phyloP scores from a whole-genome alignment of 2,329 filamentous ascomycete species.

The Xylariomycetidae sp. region DNA sequence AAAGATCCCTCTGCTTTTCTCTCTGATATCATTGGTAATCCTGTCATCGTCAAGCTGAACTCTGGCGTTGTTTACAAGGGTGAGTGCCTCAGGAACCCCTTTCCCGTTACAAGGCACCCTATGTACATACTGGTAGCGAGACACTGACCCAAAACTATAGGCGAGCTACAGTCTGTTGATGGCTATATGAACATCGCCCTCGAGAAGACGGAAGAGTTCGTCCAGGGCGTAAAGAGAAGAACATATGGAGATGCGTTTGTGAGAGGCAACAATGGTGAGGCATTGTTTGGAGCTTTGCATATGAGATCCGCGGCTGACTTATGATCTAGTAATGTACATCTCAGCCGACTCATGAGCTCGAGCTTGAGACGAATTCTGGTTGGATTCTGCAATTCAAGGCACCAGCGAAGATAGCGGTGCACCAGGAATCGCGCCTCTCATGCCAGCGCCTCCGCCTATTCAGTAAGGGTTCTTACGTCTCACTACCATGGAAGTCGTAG shows the following conservation, averaged over 20 bases:
- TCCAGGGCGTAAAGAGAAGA: conserved; percentile 75
- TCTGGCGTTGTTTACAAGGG: conserved; percentile 98
- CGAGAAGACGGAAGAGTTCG: conserved; percentile 88
- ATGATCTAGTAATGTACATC: conserved; percentile 59
- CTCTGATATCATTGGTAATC: conserved; percentile 86
- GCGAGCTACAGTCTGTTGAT: conserved; percentile 92
- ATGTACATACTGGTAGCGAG: conserved; percentile 12
- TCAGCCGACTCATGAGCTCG: conserved; percentile 50
- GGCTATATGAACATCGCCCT: conserved; percentile 99
- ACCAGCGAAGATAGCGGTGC: too few relatives aligned
- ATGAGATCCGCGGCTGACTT: conserved; percentile 12
- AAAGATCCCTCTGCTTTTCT: conserved; percentile 93
- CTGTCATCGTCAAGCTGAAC: conserved; percentile 95
- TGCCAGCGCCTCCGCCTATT: too few relatives aligned
- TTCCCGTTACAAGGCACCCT: background rate
- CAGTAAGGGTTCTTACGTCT: too few relatives aligned
- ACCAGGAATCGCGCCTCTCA: too few relatives aligned
- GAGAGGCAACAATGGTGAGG: conserved; percentile 85
- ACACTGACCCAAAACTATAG: conserved; percentile 43
- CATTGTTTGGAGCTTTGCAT: conserved; percentile 1
- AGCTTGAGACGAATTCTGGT: too few relatives aligned
- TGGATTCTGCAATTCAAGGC: too few relatives aligned
- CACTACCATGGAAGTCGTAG: too few relatives aligned
- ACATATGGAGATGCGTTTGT: conserved; percentile 94
- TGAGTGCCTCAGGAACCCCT: conserved; percentile 31